A percentile compares a stretch with the other conserved stretches of the same genome.
Conservation (phyloP, 306 rosid species). For the Vigna trinervia region DNA sequence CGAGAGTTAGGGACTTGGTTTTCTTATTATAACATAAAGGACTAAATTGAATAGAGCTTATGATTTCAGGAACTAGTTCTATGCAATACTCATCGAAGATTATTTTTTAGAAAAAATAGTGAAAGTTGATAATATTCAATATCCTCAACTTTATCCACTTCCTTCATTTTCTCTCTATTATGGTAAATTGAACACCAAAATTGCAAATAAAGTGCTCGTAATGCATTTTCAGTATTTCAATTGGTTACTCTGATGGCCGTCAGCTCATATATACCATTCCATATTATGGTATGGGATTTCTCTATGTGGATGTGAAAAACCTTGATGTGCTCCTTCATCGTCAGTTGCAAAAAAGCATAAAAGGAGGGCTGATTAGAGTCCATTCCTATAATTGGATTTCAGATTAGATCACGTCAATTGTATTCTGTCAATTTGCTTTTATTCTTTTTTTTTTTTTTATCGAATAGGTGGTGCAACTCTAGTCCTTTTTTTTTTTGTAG, state of each 20-base stretch:
- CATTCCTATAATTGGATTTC: not conserved
- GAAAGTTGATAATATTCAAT: slow-evolving; percentile 28
- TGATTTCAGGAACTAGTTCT: not conserved
- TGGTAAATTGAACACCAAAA: not conserved
- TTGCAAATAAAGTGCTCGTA: not conserved
- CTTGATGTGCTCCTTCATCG: slow-evolving; percentile 15
- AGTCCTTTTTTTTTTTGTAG: slow-evolving; percentile 20
- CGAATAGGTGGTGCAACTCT: not conserved
- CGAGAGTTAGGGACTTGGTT: not conserved
- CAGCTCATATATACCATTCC: slow-evolving; percentile 9
- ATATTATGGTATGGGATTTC: slow-evolving; percentile 21
- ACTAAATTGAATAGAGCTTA: not conserved
- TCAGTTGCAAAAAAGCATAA: slow-evolving; percentile 19
- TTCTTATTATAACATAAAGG: not conserved
- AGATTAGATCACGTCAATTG: not conserved
- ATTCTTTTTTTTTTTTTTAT: slow-evolving; percentile 27
- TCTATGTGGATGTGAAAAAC: slow-evolving; percentile 5
- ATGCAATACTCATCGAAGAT: not conserved
- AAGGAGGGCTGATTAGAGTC: not conserved
- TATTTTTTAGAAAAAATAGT: not conserved
- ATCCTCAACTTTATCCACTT: not conserved
- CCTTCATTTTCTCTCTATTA: slow-evolving; percentile 9
- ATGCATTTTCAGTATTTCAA: slow-evolving; percentile 16
- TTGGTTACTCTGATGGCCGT: not conserved
- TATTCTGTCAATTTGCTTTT: not conserved